These are phyloP conservation scores for Neotropicomus parvogracilis DNA, from an alignment of 1,284 basidiomycete genomes.

Conservation along the genomic window DNA sequence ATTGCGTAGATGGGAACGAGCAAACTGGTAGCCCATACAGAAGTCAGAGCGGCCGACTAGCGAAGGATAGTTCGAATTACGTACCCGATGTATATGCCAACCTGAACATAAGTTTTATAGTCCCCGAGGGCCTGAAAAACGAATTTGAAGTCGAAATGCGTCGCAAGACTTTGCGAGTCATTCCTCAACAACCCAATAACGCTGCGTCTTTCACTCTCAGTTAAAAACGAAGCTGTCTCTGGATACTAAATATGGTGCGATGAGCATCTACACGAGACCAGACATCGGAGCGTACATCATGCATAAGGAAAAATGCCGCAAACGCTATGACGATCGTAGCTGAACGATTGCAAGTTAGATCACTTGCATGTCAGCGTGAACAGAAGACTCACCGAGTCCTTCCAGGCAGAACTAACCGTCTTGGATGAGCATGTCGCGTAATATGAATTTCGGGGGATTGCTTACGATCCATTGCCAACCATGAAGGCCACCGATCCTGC, in stretches of 20 bases:
- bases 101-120: constrained; percentile 44
- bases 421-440: constrained; percentile 1
- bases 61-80: constrained; percentile 3
- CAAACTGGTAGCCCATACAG: constrained; percentile 30
- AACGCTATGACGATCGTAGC: constrained; percentile 39
- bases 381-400: constrained; percentile 24
- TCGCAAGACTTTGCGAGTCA: constrained; percentile 36
- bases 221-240: constrained; percentile 46
- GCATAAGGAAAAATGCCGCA: constrained; percentile 40
- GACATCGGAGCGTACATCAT: constrained; percentile 36
- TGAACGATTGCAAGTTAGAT: constrained; percentile 2
- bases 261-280: background rate
- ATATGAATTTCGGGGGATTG: background rate
- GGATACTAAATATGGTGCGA: constrained; percentile 36
- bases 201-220: constrained; percentile 34
- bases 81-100: constrained; percentile 45
- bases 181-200: constrained; percentile 39
- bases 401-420: constrained; percentile 33
- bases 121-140: constrained; percentile 42
- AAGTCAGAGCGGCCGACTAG: constrained; percentile 1
- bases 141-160: constrained; percentile 36
- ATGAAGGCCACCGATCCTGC: constrained; percentile 37
- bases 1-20: constrained; percentile 55
- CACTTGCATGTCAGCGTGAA: background rate
- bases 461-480: constrained; percentile 52